A percentile compares a stretch with the other conserved stretches of the same genome.
phyloP scores from a whole-genome alignment of 139 green algal species.

The Zygnema circumcarinatum region DNA sequence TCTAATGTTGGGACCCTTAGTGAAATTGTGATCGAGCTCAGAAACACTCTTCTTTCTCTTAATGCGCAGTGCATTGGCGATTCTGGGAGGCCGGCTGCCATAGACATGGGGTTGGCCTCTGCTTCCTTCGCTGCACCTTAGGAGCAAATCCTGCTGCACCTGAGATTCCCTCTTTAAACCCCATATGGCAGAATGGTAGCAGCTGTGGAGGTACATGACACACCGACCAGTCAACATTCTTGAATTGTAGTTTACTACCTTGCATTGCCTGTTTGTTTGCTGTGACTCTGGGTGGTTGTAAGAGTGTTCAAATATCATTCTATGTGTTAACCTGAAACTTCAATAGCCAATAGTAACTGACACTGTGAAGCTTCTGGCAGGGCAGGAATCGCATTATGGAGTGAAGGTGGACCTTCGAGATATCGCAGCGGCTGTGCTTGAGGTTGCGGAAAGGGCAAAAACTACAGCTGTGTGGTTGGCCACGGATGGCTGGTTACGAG shows the following conservation, averaged over 20 bases:
- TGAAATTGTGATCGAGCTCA: background rate
- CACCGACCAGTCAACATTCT: too few relatives aligned
- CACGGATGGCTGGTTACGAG: background rate
- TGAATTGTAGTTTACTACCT: too few relatives aligned
- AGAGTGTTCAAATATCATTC: too few relatives aligned
- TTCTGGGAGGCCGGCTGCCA: background rate
- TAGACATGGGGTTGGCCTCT: background rate
- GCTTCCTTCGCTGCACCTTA: background rate
- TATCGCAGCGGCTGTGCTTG: background rate
- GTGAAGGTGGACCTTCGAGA: background rate
- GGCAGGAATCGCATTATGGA: background rate
- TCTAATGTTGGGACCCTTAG: background rate
- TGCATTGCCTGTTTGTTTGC: too few relatives aligned
- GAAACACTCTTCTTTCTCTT: background rate
- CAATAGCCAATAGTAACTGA: too few relatives aligned
- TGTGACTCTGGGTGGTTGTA: too few relatives aligned
- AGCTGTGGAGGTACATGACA: too few relatives aligned
- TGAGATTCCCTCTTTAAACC: background rate
- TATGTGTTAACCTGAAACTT: too few relatives aligned
- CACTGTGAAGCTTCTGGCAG: background rate
- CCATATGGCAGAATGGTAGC: background rate
- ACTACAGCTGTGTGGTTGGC: background rate
- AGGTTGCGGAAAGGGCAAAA: background rate
- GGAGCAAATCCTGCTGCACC: background rate
- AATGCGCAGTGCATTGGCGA: slow-evolving; percentile 15